A percentile compares a stretch with the other conserved stretches of the same genome.
Conservation (phyloP, 495 filamentous ascomycete species). For the Penicillium roqueforti region DNA sequence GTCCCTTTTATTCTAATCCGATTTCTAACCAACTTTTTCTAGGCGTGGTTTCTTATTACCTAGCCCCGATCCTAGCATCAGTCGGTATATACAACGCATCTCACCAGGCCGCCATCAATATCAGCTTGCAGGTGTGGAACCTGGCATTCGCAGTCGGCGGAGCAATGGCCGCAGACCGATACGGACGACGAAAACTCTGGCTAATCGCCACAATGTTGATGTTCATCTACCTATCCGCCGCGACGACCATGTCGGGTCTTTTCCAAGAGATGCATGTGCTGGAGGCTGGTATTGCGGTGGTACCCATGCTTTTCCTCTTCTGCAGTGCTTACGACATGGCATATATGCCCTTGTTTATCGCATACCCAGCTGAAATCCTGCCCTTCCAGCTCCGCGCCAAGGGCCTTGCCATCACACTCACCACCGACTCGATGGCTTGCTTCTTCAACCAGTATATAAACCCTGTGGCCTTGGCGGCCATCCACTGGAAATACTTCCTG, state of each 20-base stretch:
- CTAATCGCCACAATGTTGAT: constrained; percentile 53
- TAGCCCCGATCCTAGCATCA: constrained; percentile 48
- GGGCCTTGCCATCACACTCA: constrained; percentile 60
- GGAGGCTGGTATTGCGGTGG: constrained; percentile 48
- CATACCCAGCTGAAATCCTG: constrained; percentile 60
- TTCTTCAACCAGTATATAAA: constrained; percentile 55
- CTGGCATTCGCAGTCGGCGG: constrained; percentile 36
- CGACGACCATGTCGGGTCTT: constrained; percentile 49
- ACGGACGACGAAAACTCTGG: constrained; percentile 56
- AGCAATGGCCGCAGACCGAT: constrained; percentile 52
- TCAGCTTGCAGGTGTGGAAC: constrained; percentile 28
- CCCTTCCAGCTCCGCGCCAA: constrained; percentile 65
- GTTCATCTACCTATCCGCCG: constrained; percentile 53
- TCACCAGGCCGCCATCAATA: constrained; percentile 39
- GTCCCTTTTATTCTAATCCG: not conserved
- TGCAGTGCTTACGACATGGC: constrained; percentile 53
- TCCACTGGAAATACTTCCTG: constrained; percentile 53
- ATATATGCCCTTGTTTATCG: constrained; percentile 57
- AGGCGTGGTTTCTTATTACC: constrained; percentile 59
- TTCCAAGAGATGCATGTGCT: constrained; percentile 45
- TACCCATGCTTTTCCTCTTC: constrained; percentile 61
- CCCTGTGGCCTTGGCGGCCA: constrained; percentile 46
- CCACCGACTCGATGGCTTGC: constrained; percentile 53
- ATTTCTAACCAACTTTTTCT: not conserved
- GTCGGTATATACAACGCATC: constrained; percentile 50